These are phyloP conservation scores for Nepenthes gracilis DNA, from an alignment of 148 eudicot species.

Conservation along the genomic window DNA sequence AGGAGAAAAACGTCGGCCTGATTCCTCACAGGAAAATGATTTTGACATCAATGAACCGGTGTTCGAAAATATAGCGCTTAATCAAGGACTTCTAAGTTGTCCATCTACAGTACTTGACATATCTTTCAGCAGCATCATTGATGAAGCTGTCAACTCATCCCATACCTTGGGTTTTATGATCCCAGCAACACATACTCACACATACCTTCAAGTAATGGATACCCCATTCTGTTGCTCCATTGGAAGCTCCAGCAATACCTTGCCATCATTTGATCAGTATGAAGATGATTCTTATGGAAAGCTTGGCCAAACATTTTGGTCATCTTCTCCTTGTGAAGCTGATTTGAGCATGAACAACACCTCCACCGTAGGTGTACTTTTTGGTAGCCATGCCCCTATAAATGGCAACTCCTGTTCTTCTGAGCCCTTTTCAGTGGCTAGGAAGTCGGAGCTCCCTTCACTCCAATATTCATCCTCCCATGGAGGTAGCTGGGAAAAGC, in stretches of 20 bases:
- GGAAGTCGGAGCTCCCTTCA: slow-evolving; percentile 98
- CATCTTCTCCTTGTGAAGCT: slow-evolving; percentile 27
- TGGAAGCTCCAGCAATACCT: slow-evolving; percentile 14
- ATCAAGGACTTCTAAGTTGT: slow-evolving; percentile 19
- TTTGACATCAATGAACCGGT: slow-evolving; percentile 41
- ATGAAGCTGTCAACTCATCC: slow-evolving; percentile 20
- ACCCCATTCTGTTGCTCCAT: slow-evolving; percentile 14
- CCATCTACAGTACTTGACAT: slow-evolving; percentile 26
- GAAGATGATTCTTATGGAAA: slow-evolving; percentile 20
- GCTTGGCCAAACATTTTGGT: slow-evolving; percentile 24
- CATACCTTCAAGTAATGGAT: slow-evolving; percentile 50
- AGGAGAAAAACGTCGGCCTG: slow-evolving; percentile 28
- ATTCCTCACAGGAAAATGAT: slow-evolving; percentile 17
- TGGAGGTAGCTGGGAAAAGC: slow-evolving; percentile 32
- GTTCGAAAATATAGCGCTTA: slow-evolving; percentile 36
- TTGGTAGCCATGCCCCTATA: slow-evolving; percentile 58
- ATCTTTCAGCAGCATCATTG: slow-evolving; percentile 24
- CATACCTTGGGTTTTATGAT: slow-evolving; percentile 14
- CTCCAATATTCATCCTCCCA: slow-evolving; percentile 61
- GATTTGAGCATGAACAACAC: slow-evolving; percentile 20
- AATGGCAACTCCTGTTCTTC: slow-evolving; percentile 69
- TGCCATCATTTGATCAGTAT: slow-evolving; percentile 24
- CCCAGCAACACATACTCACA: slow-evolving; percentile 35
- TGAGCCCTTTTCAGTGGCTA: slow-evolving; percentile 49
- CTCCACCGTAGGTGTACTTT: slow-evolving; percentile 24